Percentiles rank a stretch among this genome's conserved stretches.
These are phyloP conservation scores for Agaricales sp. DNA, from an alignment of 1,284 basidiomycete species.

Conservation along the genomic window DNA sequence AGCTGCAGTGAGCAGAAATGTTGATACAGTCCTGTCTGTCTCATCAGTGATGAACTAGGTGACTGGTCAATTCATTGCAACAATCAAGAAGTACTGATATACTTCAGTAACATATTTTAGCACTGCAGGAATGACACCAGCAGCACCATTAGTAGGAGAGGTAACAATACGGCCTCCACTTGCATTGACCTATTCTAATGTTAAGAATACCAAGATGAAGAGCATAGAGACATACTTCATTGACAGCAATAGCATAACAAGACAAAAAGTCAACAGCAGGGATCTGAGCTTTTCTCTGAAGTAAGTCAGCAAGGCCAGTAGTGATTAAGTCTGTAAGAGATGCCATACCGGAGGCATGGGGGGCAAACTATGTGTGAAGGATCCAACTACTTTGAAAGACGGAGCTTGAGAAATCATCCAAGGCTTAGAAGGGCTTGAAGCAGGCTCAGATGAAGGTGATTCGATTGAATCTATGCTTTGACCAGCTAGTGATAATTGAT, in stretches of 20 bases:
- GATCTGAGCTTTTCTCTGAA: constrained; percentile 74
- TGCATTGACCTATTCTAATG: constrained; percentile 51
- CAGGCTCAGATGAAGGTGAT: no score
- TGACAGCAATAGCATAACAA: constrained; percentile 88
- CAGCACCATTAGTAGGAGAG: constrained; percentile 83
- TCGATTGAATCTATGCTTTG: no score
- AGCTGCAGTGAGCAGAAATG: constrained; percentile 78
- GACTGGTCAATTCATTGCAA: background rate
- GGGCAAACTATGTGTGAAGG: constrained; percentile 74
- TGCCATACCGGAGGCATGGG: constrained; percentile 69
- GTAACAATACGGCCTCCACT: constrained; percentile 91
- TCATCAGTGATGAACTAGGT: constrained; percentile 79
- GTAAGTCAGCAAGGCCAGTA: no score
- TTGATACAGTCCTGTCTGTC: constrained; percentile 77
- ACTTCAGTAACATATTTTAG: constrained; percentile 83
- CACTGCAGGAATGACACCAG: constrained; percentile 89
- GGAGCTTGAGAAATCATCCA: no score
- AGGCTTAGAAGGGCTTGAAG: no score
- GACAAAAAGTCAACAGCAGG: constrained; percentile 92
- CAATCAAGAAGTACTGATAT: constrained; percentile 7
- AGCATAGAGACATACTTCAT: constrained; percentile 36
- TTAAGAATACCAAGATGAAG: background rate
- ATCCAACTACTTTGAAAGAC: constrained; percentile 56
- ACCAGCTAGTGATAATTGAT: no score
- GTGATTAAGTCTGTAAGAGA: constrained; percentile 5